Conservation (phyloP, 805 yeast species). For the Ogataea pini region DNA sequence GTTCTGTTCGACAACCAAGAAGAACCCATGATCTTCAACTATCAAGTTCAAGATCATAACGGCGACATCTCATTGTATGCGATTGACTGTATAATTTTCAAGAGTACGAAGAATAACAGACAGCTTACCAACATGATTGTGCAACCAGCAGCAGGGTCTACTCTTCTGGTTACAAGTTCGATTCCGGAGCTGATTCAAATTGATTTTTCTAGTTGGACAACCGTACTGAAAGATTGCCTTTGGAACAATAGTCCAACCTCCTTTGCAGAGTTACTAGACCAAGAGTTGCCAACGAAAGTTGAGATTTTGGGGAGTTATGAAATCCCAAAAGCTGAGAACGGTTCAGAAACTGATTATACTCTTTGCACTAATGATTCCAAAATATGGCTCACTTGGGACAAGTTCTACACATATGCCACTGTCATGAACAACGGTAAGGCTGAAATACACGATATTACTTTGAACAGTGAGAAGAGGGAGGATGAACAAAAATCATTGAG, state of each 20-base stretch:
- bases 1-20: conserved; percentile 25
- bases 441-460: conserved; percentile 17
- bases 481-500: not conserved
- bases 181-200: conserved; percentile 26
- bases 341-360: conserved; percentile 7
- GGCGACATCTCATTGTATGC: conserved; percentile 7
- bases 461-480: conserved; percentile 7
- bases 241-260: conserved; percentile 19
- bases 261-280: conserved; percentile 17
- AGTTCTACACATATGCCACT: conserved; percentile 20
- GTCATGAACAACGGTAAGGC: conserved; percentile 7
- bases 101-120: not conserved
- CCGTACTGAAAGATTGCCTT: conserved; percentile 17
- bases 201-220: conserved; percentile 34
- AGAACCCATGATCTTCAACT: conserved; percentile 29
- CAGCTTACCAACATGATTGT: conserved; percentile 14
- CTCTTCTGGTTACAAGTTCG: conserved; percentile 24
- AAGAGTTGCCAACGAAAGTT: conserved; percentile 26
- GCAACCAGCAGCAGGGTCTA: conserved; percentile 25
- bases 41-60: conserved; percentile 11
- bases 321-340: conserved; percentile 8
- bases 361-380: conserved; percentile 20
- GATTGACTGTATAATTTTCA: conserved; percentile 19
- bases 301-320: conserved; percentile 19
- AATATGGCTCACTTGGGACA: conserved; percentile 30